Conservation (phyloP, 192 early-diverging fungal genomes). For the Geranomyces michiganensis region DNA sequence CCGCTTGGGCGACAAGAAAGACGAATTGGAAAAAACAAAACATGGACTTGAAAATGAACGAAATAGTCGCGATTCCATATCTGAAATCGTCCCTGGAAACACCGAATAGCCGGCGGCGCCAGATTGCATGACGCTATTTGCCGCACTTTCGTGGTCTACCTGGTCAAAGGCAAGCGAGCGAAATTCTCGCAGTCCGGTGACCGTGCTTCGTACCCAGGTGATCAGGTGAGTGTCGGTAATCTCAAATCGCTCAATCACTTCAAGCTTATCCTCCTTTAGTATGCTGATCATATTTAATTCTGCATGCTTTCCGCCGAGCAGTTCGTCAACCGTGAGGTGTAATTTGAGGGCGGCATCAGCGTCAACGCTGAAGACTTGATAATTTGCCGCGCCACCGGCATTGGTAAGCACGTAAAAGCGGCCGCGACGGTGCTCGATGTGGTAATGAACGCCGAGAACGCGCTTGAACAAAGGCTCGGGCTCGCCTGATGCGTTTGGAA, state of each 20-base stretch:
- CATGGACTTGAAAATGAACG: slow-evolving; percentile 13
- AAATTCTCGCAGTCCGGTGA: slow-evolving; percentile 27
- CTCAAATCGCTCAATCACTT: slow-evolving; percentile 43
- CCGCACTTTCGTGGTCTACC: background rate
- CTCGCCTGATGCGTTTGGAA: background rate
- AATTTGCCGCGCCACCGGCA: slow-evolving; percentile 22
- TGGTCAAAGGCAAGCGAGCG: background rate
- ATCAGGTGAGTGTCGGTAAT: slow-evolving; percentile 29
- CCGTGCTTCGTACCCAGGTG: slow-evolving; percentile 26
- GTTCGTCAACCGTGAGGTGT: slow-evolving; percentile 5
- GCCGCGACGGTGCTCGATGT: slow-evolving; percentile 30
- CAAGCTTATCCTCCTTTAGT: background rate
- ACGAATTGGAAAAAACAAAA: slow-evolving; percentile 39
- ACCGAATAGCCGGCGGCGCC: slow-evolving; percentile 6
- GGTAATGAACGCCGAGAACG: slow-evolving; percentile 25
- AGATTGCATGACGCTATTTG: background rate
- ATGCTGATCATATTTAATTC: slow-evolving; percentile 9
- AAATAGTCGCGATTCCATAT: slow-evolving; percentile 40
- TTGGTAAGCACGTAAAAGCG: slow-evolving; percentile 40
- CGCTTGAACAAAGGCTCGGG: slow-evolving; percentile 3
- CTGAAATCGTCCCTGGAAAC: slow-evolving; percentile 30
- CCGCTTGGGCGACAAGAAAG: slow-evolving; percentile 19
- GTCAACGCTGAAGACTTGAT: slow-evolving; percentile 13
- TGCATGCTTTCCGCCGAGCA: background rate
- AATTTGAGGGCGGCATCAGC: background rate